These are phyloP conservation scores for Mollisia scopiformis DNA, from an alignment of 2,329 filamentous ascomycete species.

Conservation along the genomic window DNA sequence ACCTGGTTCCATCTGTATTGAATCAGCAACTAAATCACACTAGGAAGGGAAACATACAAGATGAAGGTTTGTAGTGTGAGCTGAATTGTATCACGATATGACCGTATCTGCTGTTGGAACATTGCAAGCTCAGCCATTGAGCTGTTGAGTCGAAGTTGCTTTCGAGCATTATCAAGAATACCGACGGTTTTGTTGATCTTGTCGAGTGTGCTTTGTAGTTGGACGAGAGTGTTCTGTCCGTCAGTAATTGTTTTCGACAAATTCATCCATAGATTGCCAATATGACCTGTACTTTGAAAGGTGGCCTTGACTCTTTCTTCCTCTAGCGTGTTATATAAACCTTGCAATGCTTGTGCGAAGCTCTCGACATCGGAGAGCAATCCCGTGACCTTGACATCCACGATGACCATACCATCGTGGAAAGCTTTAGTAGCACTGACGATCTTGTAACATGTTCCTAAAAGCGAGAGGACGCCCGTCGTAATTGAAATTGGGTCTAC, in stretches of 20 bases:
- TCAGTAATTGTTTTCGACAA: constrained; percentile 14
- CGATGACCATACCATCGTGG: constrained; percentile 13
- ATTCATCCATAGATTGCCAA: constrained; percentile 20
- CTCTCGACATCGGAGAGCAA: constrained; percentile 21
- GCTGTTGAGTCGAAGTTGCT: constrained; percentile 16
- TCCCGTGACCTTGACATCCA: constrained; percentile 18
- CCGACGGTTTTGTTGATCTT: constrained; percentile 76
- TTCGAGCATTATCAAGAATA: constrained; percentile 56
- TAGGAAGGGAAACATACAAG: constrained; percentile 11
- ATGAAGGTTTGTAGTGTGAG: constrained; percentile 22
- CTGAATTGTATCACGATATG: constrained; percentile 22
- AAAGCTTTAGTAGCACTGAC: constrained; percentile 11
- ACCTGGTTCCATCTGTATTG: constrained; percentile 21
- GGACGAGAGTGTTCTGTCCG: constrained; percentile 18
- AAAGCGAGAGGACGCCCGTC: constrained; percentile 15
- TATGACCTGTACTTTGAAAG: constrained; percentile 20
- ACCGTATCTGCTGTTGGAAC: constrained; percentile 20
- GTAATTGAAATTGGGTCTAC: constrained; percentile 21
- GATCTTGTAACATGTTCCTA: constrained; percentile 10
- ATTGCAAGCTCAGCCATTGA: constrained; percentile 18
- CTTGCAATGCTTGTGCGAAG: constrained; percentile 18
- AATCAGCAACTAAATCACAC: neutral
- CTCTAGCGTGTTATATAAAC: constrained; percentile 21
- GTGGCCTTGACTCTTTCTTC: constrained; percentile 8
- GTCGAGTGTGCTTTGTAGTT: constrained; percentile 66